Evolutionary conservation across 1,284 basidiomycete species (phyloP).

Genomic region (Blastosporella zonata): DNA sequence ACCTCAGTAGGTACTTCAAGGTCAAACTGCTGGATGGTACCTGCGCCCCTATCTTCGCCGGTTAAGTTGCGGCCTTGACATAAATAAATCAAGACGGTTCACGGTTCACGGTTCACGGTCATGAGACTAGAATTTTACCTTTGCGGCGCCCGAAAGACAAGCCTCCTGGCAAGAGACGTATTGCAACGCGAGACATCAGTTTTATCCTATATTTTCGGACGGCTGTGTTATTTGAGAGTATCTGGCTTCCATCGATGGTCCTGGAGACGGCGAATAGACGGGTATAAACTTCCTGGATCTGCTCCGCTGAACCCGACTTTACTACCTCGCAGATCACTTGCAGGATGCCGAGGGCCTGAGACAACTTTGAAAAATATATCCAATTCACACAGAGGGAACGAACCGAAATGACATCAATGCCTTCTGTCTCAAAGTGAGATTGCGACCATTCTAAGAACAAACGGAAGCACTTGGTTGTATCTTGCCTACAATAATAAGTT

Average conservation of each 20-base stretch:
- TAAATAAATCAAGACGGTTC: neutral
- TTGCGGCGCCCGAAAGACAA: conserved; percentile 35
- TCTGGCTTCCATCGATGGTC: conserved; percentile 36
- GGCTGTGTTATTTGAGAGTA: conserved; percentile 54
- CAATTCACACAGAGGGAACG: conserved; percentile 18
- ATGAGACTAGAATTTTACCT: conserved; percentile 30
- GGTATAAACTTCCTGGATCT: conserved; percentile 43
- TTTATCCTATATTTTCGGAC: conserved; percentile 69
- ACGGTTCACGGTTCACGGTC: neutral
- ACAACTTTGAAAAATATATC: neutral
- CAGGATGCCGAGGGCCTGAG: conserved; percentile 66
- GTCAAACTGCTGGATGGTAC: conserved; percentile 39
- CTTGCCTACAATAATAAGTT: conserved; percentile 47
- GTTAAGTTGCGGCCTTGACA: conserved; percentile 26
- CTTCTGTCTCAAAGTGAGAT: conserved; percentile 29
- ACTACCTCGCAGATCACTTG: conserved; percentile 74
- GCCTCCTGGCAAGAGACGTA: conserved; percentile 59
- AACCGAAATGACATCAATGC: conserved; percentile 53
- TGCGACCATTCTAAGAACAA: conserved; percentile 51
- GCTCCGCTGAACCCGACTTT: conserved; percentile 62
- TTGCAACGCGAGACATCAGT: conserved; percentile 57
- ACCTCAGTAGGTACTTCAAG: conserved; percentile 78
- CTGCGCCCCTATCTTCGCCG: conserved; percentile 16
- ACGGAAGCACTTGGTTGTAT: conserved; percentile 48
- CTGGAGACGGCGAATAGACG: conserved; percentile 44